phyloP scores from a whole-genome alignment of 768 basidiomycete species.

The Strobilomyces confusus region DNA sequence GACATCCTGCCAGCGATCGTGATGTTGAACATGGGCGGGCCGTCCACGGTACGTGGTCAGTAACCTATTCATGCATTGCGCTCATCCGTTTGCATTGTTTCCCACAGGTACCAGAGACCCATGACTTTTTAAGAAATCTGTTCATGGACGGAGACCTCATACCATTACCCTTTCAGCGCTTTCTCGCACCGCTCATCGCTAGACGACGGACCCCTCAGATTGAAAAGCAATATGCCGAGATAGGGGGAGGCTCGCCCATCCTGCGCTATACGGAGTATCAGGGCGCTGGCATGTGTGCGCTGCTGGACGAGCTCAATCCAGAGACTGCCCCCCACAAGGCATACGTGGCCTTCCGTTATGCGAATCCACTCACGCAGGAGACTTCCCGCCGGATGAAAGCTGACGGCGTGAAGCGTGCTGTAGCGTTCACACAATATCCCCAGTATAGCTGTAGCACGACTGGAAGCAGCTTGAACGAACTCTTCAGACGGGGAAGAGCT shows the following conservation, averaged over 20 bases:
- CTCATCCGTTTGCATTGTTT: constrained; percentile 5
- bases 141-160: constrained; percentile 94
- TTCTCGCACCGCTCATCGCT: constrained; percentile 87
- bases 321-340: constrained; percentile 91
- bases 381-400: constrained; percentile 78
- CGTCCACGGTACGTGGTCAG: constrained; percentile 67
- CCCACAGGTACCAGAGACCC: constrained; percentile 80
- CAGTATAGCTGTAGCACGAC: constrained; percentile 99
- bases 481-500: constrained; percentile 62
- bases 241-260: constrained; percentile 97
- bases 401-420: constrained; percentile 87
- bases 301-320: constrained; percentile 94
- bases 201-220: constrained; percentile 86
- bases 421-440: constrained; percentile 98
- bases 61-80: background rate
- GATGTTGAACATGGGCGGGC: constrained; percentile 99
- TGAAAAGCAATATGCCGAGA: constrained; percentile 89
- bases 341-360: constrained; percentile 96
- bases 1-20: constrained; percentile 63
- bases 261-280: constrained; percentile 84
- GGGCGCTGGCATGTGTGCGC: constrained; percentile 82
- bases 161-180: constrained; percentile 86
- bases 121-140: constrained; percentile 87
- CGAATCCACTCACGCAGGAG: constrained; percentile 80
- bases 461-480: constrained; percentile 93